Evolutionary conservation across 768 basidiomycete species (phyloP).

Genomic region (Amanita brunnescens): DNA sequence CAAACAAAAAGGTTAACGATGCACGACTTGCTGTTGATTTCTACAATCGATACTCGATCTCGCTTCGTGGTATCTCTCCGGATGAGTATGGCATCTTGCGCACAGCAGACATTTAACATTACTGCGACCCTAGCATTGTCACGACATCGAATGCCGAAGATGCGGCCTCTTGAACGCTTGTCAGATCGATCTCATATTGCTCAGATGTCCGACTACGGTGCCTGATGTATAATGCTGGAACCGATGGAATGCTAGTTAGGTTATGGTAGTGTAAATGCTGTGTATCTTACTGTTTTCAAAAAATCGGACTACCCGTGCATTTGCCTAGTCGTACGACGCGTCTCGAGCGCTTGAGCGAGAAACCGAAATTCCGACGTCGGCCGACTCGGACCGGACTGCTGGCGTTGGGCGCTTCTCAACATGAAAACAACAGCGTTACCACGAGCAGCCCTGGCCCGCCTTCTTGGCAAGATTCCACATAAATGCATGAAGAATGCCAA

Average conservation of each 20-base stretch:
- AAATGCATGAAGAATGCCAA: neutral
- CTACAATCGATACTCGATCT: slow-evolving; percentile 9
- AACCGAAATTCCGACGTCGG: no score
- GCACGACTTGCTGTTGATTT: slow-evolving; percentile 1
- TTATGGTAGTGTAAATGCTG: neutral
- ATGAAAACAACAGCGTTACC: neutral
- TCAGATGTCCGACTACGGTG: slow-evolving; percentile 9
- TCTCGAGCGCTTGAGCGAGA: no score
- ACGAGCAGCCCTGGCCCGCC: neutral
- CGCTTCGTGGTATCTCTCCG: slow-evolving; percentile 10
- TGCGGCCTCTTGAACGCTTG: slow-evolving; percentile 11
- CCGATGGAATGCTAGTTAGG: no score
- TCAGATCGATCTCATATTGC: no score
- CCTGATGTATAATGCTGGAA: neutral
- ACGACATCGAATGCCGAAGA: slow-evolving; percentile 8
- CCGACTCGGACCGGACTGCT: no score
- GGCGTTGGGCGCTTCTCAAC: neutral
- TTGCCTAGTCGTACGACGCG: no score
- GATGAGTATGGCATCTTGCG: slow-evolving; percentile 10
- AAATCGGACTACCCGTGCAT: no score
- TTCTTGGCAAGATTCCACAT: neutral
- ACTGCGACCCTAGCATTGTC: slow-evolving; percentile 9
- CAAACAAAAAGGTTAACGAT: neutral
- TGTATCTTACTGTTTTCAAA: neutral
- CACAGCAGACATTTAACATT: slow-evolving; percentile 6